Evolutionary conservation across 208 protist species (phyloP).

Genomic region (Leishmania arabica): DNA sequence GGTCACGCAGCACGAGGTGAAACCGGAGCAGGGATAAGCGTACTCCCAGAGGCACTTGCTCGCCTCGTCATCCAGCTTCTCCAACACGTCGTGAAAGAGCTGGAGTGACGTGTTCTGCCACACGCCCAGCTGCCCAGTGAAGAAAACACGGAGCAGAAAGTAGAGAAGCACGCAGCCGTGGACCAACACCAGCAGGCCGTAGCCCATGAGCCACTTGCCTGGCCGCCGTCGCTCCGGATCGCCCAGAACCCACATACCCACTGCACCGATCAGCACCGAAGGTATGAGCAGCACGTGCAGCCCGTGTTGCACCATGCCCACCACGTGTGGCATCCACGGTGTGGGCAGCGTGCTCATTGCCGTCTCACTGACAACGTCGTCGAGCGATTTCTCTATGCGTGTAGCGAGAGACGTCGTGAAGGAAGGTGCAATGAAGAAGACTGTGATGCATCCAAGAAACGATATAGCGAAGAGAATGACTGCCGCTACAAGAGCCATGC

Average conservation of each 20-base stretch:
- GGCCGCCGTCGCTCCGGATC: slow-evolving; percentile 4
- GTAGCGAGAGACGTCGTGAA: slow-evolving; percentile 4
- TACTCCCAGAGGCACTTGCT: slow-evolving; percentile 31
- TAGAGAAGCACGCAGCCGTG: neutral
- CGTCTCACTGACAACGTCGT: neutral
- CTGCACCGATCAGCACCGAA: neutral
- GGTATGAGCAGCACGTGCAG: neutral
- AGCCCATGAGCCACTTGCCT: slow-evolving; percentile 8
- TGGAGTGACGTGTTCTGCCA: neutral
- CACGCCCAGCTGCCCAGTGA: neutral
- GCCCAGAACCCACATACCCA: slow-evolving; percentile 3
- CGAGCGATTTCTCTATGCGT: neutral
- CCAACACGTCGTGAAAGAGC: neutral
- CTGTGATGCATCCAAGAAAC: slow-evolving; percentile 8
- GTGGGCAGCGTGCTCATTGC: too few species aligned
- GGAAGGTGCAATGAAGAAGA: slow-evolving; percentile 12
- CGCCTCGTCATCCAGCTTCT: neutral
- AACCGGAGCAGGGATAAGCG: slow-evolving; percentile 37
- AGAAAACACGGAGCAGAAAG: neutral
- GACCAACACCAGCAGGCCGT: neutral
- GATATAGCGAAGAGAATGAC: slow-evolving; percentile 18
- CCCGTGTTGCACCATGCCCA: neutral
- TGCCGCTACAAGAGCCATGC: slow-evolving; percentile 25
- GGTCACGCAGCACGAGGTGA: slow-evolving; percentile 41
- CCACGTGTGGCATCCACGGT: slow-evolving; percentile 6